Base-by-base conservation (phyloP, 129 eudicot genomes). In the Silybum marianum region DNA sequence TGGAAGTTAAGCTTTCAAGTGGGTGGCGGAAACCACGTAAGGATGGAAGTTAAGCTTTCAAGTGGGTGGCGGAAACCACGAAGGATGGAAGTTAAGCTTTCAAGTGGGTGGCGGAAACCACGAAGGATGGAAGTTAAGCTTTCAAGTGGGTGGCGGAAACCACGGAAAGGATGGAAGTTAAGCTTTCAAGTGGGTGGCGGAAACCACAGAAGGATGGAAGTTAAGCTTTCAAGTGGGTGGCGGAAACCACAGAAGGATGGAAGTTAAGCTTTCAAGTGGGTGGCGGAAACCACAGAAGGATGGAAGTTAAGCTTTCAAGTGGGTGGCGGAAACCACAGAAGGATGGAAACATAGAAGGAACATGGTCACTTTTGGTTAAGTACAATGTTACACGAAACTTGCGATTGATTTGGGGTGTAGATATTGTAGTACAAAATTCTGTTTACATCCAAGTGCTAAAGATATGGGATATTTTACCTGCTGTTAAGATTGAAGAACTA, bases 381-480 rank as follows among this genome's bases (percentile, higher is more conserved):
- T 83, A 84, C 9, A 48, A 82, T 65, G 88, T 89, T 39, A 86
- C 85, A 48, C 65, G 30, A 28, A 30, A 44, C 34, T 66, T 84
- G 38, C 19, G 10, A 25, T 81, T 92, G 69, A 74, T 90, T 68
- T 90, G 93, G 95, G 83, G 77, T 0, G 83, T 92, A 2, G 91
- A 90, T 44, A 65, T 90, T 78, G 71, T 72, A 2, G 84, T 36
- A 73, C 84, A 90, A 69, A 86, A 79, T 14, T 71, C 87, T 28
- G 34, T 22, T 38, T 83, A 84, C 76, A 69, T 85, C 40, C 98
- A 93, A 78, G 89, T 89, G 32, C 14, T 89, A 18, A 93, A 87
- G 83, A 63, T 93, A 3, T 90, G 89, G 90, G 89, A 90, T 79
- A 39, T 89, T 48, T 74, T 87, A 65, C 87, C 93, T 25, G 26